Evolutionary conservation across 441 rosid species (phyloP), one percentile per base, ranked within the genome.

Genomic region (Sinapis alba): DNA sequence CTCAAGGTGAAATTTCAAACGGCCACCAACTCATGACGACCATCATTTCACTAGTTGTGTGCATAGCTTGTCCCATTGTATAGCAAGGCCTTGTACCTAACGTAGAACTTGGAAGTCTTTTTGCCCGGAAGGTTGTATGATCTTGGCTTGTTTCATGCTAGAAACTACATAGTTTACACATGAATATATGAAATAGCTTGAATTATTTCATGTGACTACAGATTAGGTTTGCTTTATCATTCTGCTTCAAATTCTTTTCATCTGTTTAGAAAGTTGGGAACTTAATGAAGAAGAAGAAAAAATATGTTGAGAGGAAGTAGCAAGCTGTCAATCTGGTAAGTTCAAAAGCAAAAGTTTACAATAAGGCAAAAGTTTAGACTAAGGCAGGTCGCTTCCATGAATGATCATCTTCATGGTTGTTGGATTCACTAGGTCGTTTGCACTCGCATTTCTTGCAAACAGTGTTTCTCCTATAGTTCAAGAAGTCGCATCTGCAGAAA

Each of bases 361-460:
- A 18, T 1, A 65, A 50, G 50, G 58, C 62, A 69, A 43, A 23
- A 32, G 63, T 72, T 38, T 67, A 78, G 10, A 73, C 23, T 11
- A 62, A 62, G 28, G 62, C 59, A 0, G 78, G 81, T 56, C 78
- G 74, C 43, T 73, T 78, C 81, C 78, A 78, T 38, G 81, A 41
- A 73, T 73, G 81, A 23, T 78, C 81, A 13, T 78, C 81, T 11
- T 78, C 15, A 57, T 79, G 83, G 2, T 63, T 56, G 27, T 65
- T 57, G 6, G 69, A 62, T 80, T 71, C 79, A 20, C 65, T 78
- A 6, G 89, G 93, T 54, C 87, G 90, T 58, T 83, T 79, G 66
- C 75, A 32, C 7, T 85, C 81, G 83, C 99, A 95, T 76, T 87
- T 93, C 10, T 78, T 79, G 84, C 99, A 95, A 23, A 38, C 80